Evolutionary conservation across 2,329 filamentous ascomycete species (phyloP).

Genomic region (Alternaria consortialis): DNA sequence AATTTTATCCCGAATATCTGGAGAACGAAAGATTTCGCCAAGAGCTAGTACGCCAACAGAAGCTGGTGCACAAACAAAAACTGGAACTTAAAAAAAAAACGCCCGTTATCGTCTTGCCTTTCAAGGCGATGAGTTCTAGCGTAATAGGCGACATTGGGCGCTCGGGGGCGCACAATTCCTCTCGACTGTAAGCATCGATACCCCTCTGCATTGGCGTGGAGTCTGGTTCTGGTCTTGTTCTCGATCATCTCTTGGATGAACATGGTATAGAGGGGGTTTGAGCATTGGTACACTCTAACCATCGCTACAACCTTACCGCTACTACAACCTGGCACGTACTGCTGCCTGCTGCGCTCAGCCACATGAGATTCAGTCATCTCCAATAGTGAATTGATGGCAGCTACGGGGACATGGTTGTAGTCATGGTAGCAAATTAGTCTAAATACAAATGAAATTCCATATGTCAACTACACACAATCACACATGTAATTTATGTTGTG

Average conservation of each 20-base stretch:
- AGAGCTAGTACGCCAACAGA: not conserved
- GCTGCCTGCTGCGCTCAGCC: conserved; percentile 1
- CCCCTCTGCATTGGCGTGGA: conserved; percentile 10
- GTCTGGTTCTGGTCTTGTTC: conserved; percentile 3
- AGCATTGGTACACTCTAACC: not conserved
- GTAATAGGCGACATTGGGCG: not conserved
- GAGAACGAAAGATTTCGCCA: not conserved
- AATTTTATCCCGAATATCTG: not conserved
- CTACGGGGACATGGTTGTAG: conserved; percentile 2
- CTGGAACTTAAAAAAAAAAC: not conserved
- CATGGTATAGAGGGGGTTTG: not conserved
- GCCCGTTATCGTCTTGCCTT: not conserved
- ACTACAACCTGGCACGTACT: not conserved
- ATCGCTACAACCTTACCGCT: not conserved
- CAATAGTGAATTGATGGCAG: not conserved
- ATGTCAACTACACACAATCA: not conserved
- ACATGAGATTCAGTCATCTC: conserved; percentile 16
- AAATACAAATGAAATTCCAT: not conserved
- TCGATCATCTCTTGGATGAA: not conserved
- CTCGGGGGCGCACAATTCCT: not conserved
- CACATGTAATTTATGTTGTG: not conserved
- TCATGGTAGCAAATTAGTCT: conserved; percentile 1
- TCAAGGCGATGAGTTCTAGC: not conserved
- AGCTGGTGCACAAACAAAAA: not conserved
- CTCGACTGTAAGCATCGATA: conserved; percentile 10